phyloP scores from a whole-genome alignment of 306 rosid species.

The Vigna angularis region DNA sequence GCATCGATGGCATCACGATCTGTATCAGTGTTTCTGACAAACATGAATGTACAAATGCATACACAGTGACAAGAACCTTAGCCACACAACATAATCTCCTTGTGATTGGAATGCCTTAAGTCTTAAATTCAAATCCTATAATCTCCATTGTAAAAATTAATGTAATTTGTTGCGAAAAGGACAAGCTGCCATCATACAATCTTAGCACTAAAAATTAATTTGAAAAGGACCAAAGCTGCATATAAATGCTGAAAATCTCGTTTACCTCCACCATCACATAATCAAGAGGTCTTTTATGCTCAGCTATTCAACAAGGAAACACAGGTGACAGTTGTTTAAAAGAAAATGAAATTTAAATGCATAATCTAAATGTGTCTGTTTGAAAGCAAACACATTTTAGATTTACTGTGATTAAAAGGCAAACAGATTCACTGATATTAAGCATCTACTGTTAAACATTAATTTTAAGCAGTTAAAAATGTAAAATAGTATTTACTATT shows the following conservation, averaged over 20 bases:
- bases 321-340: background rate
- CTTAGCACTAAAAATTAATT: background rate
- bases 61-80: background rate
- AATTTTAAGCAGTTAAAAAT: too few relatives aligned
- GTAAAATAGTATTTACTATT: too few relatives aligned
- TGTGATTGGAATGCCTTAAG: background rate
- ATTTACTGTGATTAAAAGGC: background rate
- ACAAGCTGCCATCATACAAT: slow-evolving; percentile 12
- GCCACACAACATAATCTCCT: background rate
- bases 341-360: background rate
- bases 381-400: background rate
- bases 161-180: background rate
- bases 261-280: background rate
- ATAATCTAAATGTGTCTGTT: too few relatives aligned
- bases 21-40: background rate
- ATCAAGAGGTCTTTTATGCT: background rate
- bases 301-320: slow-evolving; percentile 6
- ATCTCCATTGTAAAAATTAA: background rate
- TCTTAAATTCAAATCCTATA: background rate
- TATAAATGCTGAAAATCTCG: background rate
- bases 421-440: background rate
- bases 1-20: slow-evolving; percentile 3
- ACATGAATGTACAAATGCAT: background rate
- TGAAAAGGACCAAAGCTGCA: slow-evolving; percentile 26
- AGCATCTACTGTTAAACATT: background rate